Base-by-base conservation (phyloP, 345 rosid genomes). In the Eucalyptus leucophloia region DNA sequence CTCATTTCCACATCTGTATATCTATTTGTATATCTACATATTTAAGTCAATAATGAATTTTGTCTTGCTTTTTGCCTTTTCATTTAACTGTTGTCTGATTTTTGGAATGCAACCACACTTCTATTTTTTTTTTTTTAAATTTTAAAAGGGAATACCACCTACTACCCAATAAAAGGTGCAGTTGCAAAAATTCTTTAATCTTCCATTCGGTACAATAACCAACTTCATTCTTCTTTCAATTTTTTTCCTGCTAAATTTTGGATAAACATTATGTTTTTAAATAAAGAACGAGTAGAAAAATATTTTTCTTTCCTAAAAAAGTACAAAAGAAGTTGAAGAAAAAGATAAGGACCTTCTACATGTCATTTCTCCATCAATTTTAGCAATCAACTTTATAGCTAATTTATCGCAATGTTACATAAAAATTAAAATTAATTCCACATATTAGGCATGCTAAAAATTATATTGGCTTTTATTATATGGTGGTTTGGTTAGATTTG, bases 291-390 rank as follows among this genome's bases (percentile, higher is more conserved):
- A 58, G 4, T 28, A 60, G 67, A 5, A 28, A 28, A 28, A 60
- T 12, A 4, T 6, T 26, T 58, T 26, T 60, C 67, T 28, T 60
- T 28, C 34, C 69, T 12, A 1, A 28, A 60, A 28, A 4, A 16
- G 3, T 12, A 3, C 12, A 12, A 12, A 23, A 9, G 30, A 56
- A 56, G 12, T 23, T 8, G 5, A 54, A 26, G 67, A 10, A 58
- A 28, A 58, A 6, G 3, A 1, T 60, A 24, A 60, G 4, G 4
- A 28, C 6, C 8, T 12, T 60, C 6, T 1, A 12, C 2, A 1
- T 60, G 32, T 28, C 69, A 28, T 12, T 12, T 28, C 67, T 60
- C 15, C 67, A 12, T 60, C 16, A 26, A 28, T 3, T 60, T 28
- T 6, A 60, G 16, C 7, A 60, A 28, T 28, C 2, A 12, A 26